phyloP scores from a whole-genome alignment of 768 basidiomycete genomes.

The Tephrocybe sp. region DNA sequence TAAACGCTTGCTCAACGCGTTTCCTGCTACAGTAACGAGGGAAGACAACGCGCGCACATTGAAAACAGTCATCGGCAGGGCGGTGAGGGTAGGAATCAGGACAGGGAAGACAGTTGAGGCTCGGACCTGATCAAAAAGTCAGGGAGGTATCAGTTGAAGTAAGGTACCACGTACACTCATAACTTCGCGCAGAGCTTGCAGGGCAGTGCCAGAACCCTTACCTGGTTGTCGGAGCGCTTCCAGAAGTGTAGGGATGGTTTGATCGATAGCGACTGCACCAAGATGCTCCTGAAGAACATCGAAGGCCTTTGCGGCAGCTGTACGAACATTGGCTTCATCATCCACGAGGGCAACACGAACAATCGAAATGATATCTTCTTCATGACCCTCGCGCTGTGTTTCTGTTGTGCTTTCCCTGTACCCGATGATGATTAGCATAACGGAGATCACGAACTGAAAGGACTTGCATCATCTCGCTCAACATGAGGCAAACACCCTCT shows the following conservation, averaged over 20 bases:
- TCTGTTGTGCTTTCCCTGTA: conserved; percentile 80
- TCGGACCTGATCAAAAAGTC: conserved; percentile 61
- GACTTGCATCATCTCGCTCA: conserved; percentile 84
- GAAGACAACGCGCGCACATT: conserved; percentile 90
- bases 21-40: conserved; percentile 91
- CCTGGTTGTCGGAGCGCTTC: conserved; percentile 94
- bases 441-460: not conserved
- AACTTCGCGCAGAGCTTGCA: conserved; percentile 90
- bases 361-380: conserved; percentile 83
- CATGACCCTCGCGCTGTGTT: conserved; percentile 80
- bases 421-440: not conserved
- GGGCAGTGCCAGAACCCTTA: conserved; percentile 90
- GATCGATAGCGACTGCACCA: conserved; percentile 89
- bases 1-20: conserved; percentile 81
- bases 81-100: conserved; percentile 88
- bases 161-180: conserved; percentile 66
- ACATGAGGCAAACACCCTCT: conserved; percentile 84
- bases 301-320: conserved; percentile 85
- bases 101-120: conserved; percentile 96
- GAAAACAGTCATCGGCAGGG: conserved; percentile 90
- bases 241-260: conserved; percentile 92
- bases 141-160: not conserved
- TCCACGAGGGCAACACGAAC: conserved; percentile 87
- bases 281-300: conserved; percentile 92
- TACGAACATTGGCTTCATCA: conserved; percentile 77